Evolutionary conservation across 495 filamentous ascomycete genomes (phyloP).

Genomic region (Astrothelium subdiscretum): DNA sequence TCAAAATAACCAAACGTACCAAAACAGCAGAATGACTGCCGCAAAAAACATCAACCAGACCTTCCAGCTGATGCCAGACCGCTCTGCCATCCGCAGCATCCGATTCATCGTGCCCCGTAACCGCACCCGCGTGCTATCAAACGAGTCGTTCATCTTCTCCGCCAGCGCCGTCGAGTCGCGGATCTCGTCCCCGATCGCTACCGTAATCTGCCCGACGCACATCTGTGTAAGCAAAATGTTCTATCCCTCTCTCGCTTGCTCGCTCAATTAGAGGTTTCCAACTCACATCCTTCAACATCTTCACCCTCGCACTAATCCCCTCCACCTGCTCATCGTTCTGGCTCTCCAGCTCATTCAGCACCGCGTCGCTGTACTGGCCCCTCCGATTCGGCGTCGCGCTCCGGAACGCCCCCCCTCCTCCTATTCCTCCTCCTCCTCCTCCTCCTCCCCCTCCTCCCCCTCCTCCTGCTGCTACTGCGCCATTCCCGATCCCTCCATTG

Average conservation of each 20-base stretch:
- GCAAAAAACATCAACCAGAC: constrained; percentile 84
- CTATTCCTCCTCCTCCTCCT: constrained; percentile 10
- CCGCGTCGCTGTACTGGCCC: constrained; percentile 88
- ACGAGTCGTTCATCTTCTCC: constrained; percentile 81
- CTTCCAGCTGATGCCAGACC: constrained; percentile 86
- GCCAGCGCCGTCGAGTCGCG: constrained; percentile 71
- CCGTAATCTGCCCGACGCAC: constrained; percentile 57
- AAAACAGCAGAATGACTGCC: constrained; percentile 67
- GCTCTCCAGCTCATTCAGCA: constrained; percentile 84
- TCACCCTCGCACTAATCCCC: constrained; percentile 82
- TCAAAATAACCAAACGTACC: constrained; percentile 80
- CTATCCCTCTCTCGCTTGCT: no score
- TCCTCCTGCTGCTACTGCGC: no score
- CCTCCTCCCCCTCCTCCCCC: constrained; percentile 23
- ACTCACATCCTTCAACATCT: constrained; percentile 82
- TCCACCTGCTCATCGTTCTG: constrained; percentile 90
- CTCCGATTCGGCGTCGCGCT: constrained; percentile 78
- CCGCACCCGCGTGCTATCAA: constrained; percentile 70
- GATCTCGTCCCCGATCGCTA: constrained; percentile 91
- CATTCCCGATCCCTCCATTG: no score
- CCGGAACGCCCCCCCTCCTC: constrained; percentile 33
- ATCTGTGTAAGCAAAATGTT: no score
- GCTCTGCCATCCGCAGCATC: constrained; percentile 92
- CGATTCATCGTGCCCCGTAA: constrained; percentile 88
- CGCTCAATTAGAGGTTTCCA: no score